Conservation (phyloP, 1,284 basidiomycete species). For the Rugosomyces carneus region DNA sequence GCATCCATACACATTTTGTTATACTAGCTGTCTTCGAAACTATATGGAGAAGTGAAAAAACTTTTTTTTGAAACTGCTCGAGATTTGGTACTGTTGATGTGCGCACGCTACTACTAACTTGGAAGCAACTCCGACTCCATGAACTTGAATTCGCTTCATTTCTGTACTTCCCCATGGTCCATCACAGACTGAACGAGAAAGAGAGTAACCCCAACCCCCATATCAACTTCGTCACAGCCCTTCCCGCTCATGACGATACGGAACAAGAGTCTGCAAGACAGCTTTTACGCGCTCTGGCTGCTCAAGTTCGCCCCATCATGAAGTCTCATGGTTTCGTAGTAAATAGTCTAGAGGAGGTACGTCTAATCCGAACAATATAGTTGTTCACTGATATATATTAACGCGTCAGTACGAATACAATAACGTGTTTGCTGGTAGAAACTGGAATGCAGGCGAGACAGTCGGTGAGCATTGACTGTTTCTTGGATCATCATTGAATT, state of each 20-base stretch:
- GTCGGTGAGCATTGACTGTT: constrained; percentile 42
- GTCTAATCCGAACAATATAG: constrained; percentile 9
- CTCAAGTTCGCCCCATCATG: constrained; percentile 78
- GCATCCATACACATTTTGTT: not conserved
- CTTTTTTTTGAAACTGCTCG: no score
- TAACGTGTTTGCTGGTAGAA: constrained; percentile 68
- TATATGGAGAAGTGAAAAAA: no score
- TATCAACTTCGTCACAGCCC: constrained; percentile 67
- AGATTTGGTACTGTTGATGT: no score
- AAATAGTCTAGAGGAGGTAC: constrained; percentile 76
- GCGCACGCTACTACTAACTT: no score
- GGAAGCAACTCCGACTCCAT: no score
- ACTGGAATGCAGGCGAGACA: constrained; percentile 76
- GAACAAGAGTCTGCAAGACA: constrained; percentile 57
- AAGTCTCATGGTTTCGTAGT: constrained; percentile 67
- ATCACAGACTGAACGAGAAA: constrained; percentile 61
- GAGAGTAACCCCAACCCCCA: constrained; percentile 68
- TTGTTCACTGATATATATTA: not conserved
- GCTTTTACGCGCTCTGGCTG: constrained; percentile 67
- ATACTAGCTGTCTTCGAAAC: not conserved
- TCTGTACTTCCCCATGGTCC: constrained; percentile 48
- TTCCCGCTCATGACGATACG: constrained; percentile 31
- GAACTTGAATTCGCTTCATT: not conserved
- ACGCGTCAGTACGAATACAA: constrained; percentile 63
- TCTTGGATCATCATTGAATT: not conserved